Percentiles rank a stretch among this genome's conserved stretches.
phyloP scores from a whole-genome alignment of 1,139 yeast species.

The Maudiozyma humilis region DNA sequence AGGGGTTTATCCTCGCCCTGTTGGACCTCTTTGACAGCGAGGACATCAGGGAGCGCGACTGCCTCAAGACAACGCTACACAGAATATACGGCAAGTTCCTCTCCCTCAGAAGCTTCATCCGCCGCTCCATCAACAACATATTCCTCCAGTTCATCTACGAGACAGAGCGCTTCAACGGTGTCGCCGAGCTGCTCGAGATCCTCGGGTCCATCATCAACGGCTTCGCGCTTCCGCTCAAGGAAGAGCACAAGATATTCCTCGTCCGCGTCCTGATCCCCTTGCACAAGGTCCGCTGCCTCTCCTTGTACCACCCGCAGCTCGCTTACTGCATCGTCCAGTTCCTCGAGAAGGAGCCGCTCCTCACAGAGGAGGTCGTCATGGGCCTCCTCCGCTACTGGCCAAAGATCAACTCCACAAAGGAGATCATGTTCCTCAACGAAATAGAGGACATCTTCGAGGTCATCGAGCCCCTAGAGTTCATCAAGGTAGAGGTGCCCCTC shows the following conservation, averaged over 20 bases:
- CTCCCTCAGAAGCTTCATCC: slow-evolving; percentile 79
- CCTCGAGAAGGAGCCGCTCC: slow-evolving; percentile 81
- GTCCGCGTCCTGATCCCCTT: slow-evolving; percentile 85
- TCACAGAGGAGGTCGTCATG: slow-evolving; percentile 92
- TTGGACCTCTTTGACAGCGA: slow-evolving; percentile 91
- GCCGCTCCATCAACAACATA: slow-evolving; percentile 86
- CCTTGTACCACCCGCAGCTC: slow-evolving; percentile 89
- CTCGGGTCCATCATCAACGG: slow-evolving; percentile 96
- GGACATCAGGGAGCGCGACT: slow-evolving; percentile 93
- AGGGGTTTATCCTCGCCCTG: slow-evolving; percentile 69
- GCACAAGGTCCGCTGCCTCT: slow-evolving; percentile 83
- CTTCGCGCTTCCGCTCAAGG: slow-evolving; percentile 92
- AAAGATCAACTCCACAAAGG: slow-evolving; percentile 88
- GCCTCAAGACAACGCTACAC: slow-evolving; percentile 88
- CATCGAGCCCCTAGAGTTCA: slow-evolving; percentile 87
- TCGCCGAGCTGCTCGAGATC: slow-evolving; percentile 89
- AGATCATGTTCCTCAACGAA: slow-evolving; percentile 90
- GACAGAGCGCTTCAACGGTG: slow-evolving; percentile 92
- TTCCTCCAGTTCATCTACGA: slow-evolving; percentile 91
- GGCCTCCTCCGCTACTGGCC: slow-evolving; percentile 96
- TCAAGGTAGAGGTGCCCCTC: slow-evolving; percentile 84
- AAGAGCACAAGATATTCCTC: slow-evolving; percentile 88
- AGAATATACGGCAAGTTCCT: slow-evolving; percentile 92
- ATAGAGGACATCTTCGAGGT: slow-evolving; percentile 95
- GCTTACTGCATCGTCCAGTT: slow-evolving; percentile 97